Conservation (phyloP, 2,329 filamentous ascomycete genomes). For the Aspergillus hortae region DNA sequence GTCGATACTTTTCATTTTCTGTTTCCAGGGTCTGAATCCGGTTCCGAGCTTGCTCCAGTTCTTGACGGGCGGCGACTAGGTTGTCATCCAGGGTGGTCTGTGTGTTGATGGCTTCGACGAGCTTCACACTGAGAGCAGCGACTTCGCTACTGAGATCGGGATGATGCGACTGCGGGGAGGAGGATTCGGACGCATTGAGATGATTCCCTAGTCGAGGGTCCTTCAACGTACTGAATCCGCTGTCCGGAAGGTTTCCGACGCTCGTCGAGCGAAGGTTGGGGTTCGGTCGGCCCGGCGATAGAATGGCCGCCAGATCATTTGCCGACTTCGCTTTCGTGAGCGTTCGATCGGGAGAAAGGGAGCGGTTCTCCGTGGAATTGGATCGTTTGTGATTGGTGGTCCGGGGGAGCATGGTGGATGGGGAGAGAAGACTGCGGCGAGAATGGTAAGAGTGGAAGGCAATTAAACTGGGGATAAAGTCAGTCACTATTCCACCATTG, state of each 20-base stretch:
- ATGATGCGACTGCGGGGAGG: constrained; percentile 42
- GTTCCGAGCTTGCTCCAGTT: constrained; percentile 70
- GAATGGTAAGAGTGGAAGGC: constrained; percentile 36
- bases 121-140: constrained; percentile 85
- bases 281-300: constrained; percentile 22
- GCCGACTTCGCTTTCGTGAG: constrained; percentile 45
- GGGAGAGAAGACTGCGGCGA: constrained; percentile 31
- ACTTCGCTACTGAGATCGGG: constrained; percentile 71
- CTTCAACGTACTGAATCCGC: constrained; percentile 46
- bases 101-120: constrained; percentile 96
- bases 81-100: constrained; percentile 90
- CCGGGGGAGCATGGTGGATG: constrained; percentile 37
- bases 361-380: constrained; percentile 33
- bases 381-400: constrained; percentile 35
- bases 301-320: constrained; percentile 38
- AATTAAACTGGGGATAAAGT: constrained; percentile 30
- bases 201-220: constrained; percentile 39
- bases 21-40: constrained; percentile 66
- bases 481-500: constrained; percentile 9
- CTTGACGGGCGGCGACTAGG: constrained; percentile 74
- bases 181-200: constrained; percentile 33
- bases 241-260: constrained; percentile 31
- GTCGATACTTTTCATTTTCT: constrained; percentile 66
- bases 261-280: constrained; percentile 22
- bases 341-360: constrained; percentile 32